phyloP scores from a whole-genome alignment of 495 filamentous ascomycete species.

The Pyronema omphalodes region DNA sequence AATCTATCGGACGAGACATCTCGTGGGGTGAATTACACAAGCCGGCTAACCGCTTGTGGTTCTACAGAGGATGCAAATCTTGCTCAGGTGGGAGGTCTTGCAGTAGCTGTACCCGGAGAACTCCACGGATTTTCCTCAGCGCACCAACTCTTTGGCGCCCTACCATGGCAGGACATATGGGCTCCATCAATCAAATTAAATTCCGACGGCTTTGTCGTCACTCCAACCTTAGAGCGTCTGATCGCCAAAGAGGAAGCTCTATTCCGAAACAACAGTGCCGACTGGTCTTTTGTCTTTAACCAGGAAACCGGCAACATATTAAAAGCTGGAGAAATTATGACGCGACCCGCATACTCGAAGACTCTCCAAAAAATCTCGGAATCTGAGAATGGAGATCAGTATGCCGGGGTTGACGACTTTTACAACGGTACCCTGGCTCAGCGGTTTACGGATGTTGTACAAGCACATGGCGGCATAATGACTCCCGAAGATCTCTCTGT shows the following conservation, averaged over 20 bases:
- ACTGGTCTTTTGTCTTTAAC: slow-evolving; percentile 18
- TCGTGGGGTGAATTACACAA: background rate
- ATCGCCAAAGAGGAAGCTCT: slow-evolving; percentile 11
- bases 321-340: slow-evolving; percentile 15
- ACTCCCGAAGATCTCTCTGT: slow-evolving; percentile 14
- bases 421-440: slow-evolving; percentile 21
- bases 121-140: slow-evolving; percentile 18
- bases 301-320: slow-evolving; percentile 12
- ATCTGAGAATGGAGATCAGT: slow-evolving; percentile 5
- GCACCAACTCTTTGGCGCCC: slow-evolving; percentile 13
- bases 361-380: slow-evolving; percentile 15
- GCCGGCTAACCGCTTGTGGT: background rate
- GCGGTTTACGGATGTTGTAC: slow-evolving; percentile 5
- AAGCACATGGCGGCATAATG: slow-evolving; percentile 13
- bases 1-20: background rate
- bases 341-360: slow-evolving; percentile 10
- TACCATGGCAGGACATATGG: slow-evolving; percentile 22
- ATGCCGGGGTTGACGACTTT: slow-evolving; percentile 15
- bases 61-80: slow-evolving; percentile 11
- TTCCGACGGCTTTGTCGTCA: slow-evolving; percentile 14
- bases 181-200: slow-evolving; percentile 14
- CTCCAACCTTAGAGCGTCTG: slow-evolving; percentile 6
- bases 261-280: slow-evolving; percentile 9
- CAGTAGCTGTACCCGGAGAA: slow-evolving; percentile 20
- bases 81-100: slow-evolving; percentile 17